A percentile compares a stretch with the other conserved stretches of the same genome.
Conservation (phyloP, 495 filamentous ascomycete genomes). For the Neurospora intermedia region DNA sequence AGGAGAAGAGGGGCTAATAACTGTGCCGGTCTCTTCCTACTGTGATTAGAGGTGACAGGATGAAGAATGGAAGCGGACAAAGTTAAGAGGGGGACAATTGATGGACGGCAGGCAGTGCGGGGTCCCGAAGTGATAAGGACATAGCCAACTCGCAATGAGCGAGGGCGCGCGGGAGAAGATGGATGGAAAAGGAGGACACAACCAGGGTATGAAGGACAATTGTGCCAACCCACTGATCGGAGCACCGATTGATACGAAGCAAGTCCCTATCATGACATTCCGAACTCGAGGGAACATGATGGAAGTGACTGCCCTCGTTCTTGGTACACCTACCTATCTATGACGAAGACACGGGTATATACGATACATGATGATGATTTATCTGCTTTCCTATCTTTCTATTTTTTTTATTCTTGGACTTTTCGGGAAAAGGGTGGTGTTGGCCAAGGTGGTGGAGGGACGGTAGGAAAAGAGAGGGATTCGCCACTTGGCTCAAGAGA, state of each 20-base stretch:
- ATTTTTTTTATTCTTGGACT: background rate
- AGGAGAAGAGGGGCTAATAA: slow-evolving; percentile 24
- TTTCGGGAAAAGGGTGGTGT: background rate
- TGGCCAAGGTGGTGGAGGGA: background rate
- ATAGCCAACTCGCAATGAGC: background rate
- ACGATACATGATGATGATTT: background rate
- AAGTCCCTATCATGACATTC: background rate
- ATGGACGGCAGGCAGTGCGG: background rate
- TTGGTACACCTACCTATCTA: background rate
- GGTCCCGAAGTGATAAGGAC: background rate
- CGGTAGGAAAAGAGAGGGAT: background rate
- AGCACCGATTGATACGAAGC: background rate
- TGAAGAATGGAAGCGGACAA: background rate
- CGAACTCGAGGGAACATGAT: background rate
- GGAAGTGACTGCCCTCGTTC: background rate
- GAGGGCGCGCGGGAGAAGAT: background rate
- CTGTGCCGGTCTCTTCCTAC: background rate
- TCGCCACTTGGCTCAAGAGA: background rate
- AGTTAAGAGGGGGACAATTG: background rate
- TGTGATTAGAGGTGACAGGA: background rate
- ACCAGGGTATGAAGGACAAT: background rate
- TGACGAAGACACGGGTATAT: background rate
- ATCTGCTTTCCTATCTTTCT: background rate
- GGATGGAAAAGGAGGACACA: background rate
- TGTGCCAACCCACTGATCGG: background rate